Conservation (phyloP, 495 filamentous ascomycete genomes). For the Pyrenula aspistea region DNA sequence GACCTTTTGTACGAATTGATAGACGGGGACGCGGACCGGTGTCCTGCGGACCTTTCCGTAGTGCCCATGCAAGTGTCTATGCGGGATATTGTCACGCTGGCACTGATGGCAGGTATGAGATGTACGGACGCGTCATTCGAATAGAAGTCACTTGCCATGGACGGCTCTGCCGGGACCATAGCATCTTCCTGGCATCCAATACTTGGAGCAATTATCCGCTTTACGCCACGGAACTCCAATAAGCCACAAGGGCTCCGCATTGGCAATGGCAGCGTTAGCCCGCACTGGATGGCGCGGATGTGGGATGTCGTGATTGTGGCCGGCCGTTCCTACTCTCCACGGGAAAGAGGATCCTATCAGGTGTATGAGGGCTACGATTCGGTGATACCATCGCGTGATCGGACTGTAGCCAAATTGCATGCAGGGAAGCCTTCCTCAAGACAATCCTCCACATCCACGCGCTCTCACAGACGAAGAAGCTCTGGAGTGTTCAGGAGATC, state of each 20-base stretch:
- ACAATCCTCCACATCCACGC: not conserved
- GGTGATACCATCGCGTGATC: not conserved
- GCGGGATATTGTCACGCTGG: constrained; percentile 2
- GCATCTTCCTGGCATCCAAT: constrained; percentile 4
- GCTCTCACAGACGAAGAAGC: not conserved
- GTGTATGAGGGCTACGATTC: not conserved
- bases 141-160: constrained; percentile 1
- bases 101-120: constrained; percentile 4
- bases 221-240: constrained; percentile 1
- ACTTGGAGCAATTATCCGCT: constrained; percentile 2
- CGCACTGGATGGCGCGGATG: not conserved
- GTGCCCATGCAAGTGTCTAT: constrained; percentile 5
- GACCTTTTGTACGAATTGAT: constrained; percentile 2
- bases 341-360: not conserved
- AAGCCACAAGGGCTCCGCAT: not conserved
- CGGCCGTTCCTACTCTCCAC: not conserved
- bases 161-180: constrained; percentile 4
- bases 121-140: constrained; percentile 1
- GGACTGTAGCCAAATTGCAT: not conserved
- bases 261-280: not conserved
- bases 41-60: constrained; percentile 2
- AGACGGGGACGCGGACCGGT: constrained; percentile 6
- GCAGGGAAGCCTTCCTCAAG: not conserved
- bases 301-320: not conserved
- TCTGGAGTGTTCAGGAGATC: not conserved